Evolutionary conservation across 2,329 filamentous ascomycete species (phyloP), one percentile per base, ranked within the genome.

Genomic region (Calonectria pseudoreteaudii): DNA sequence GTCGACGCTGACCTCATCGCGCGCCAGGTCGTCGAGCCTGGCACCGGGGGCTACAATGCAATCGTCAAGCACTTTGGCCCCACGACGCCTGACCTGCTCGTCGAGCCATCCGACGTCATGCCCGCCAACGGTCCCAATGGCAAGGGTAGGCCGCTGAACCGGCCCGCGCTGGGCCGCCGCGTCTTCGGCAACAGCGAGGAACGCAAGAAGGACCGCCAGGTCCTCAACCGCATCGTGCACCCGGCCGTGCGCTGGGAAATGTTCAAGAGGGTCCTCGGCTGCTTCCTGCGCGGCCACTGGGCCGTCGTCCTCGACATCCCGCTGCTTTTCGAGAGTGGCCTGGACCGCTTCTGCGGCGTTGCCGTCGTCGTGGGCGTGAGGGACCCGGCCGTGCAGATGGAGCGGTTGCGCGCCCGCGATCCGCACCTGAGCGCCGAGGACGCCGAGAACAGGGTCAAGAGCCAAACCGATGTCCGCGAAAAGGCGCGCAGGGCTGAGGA

Each of bases 1-100:
- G 93, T 99, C 87, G 97, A 99, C 83, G 96, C 97, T 82, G 97
- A 99, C 87, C 86, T 97, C 70, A 90, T 98, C 74, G 96, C 97
- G 62, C 95, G 96, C 80, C 91, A 97, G 84, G 97, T 98, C 73
- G 96, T 99, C 83, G 95, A 98, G 84, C 97, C 97, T 1, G 97
- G 97, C 34, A 98, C 95, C 8, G 82, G 90, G 16, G 96, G 94
- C 79, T 98, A 98, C 88, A 87, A 90, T 65, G 92, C 93, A 74
- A 98, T 99, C 78, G 90, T 98, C 50, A 86, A 89, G 26, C 89
- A 98, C 85, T 99, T 99, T 84, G 90, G 90, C 0, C 90, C 95
- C 34, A 94, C 91, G 5, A 98, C 96, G 0, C 95, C 96, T 0
- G 95, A 98, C 73, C 91, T 99, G 0, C 91, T 98, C 0, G 89